Evolutionary conservation across 768 basidiomycete genomes (phyloP).

Genomic region (Auricularia auricula-judae): DNA sequence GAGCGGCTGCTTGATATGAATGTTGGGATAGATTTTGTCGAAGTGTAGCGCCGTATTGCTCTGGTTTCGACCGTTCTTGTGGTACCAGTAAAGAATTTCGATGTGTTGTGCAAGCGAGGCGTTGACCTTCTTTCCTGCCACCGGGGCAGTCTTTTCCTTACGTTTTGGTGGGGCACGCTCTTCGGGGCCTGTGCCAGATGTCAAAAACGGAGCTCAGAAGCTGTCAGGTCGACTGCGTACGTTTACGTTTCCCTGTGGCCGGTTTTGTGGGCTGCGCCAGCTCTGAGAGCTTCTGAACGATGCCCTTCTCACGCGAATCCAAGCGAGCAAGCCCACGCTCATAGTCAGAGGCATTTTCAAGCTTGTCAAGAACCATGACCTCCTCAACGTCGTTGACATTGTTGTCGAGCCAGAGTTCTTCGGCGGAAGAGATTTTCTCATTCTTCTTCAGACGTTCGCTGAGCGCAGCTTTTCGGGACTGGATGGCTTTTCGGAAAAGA

Average conservation of each 20-base stretch:
- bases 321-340: neutral
- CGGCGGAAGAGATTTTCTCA: no score
- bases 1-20: slow-evolving; percentile 23
- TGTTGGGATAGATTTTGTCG: slow-evolving; percentile 19
- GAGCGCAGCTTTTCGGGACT: no score
- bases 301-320: neutral
- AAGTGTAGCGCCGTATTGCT: slow-evolving; percentile 21
- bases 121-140: slow-evolving; percentile 13
- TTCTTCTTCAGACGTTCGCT: no score
- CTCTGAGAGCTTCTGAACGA: neutral
- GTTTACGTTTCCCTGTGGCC: no score
- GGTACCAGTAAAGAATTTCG: slow-evolving; percentile 27
- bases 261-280: neutral
- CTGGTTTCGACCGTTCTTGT: slow-evolving; percentile 23
- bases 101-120: slow-evolving; percentile 24
- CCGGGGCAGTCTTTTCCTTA: neutral
- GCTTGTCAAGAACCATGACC: neutral
- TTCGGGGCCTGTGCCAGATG: no score
- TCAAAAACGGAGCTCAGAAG: no score
- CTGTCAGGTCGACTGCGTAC: no score
- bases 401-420: no score
- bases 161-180: neutral
- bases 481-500: no score
- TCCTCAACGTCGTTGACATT: no score
- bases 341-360: neutral